Evolutionary conservation across 495 filamentous ascomycete species (phyloP).

Genomic region (Penicillium egyptiacum): DNA sequence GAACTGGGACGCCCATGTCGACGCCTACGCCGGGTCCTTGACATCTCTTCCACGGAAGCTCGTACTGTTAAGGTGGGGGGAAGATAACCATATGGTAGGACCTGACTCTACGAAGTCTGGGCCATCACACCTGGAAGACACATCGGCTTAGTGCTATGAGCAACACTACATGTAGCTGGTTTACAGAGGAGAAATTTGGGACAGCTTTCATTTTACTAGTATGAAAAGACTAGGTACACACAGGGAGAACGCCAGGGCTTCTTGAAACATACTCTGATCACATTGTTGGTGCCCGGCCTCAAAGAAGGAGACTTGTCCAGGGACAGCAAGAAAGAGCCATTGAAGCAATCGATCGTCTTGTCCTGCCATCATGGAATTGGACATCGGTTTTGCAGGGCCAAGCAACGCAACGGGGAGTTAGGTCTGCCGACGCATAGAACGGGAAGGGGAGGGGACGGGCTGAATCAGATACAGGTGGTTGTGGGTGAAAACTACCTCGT

Average conservation of each 20-base stretch:
- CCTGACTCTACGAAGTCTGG: background rate
- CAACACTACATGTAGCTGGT: background rate
- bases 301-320: background rate
- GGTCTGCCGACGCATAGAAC: background rate
- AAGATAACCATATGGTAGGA: background rate
- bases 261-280: background rate
- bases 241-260: background rate
- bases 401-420: background rate
- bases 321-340: background rate
- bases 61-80: too few species aligned
- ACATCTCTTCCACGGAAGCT: slow-evolving; percentile 5
- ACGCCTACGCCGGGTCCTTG: slow-evolving; percentile 45
- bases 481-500: background rate
- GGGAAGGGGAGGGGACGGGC: background rate
- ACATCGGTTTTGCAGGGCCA: background rate
- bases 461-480: background rate
- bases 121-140: background rate
- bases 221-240: slow-evolving; percentile 1
- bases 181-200: background rate
- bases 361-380: slow-evolving; percentile 4
- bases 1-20: slow-evolving; percentile 43
- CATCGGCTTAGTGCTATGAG: background rate
- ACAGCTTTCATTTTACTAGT: slow-evolving; percentile 3
- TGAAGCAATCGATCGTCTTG: background rate
- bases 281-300: background rate